phyloP scores from a whole-genome alignment of 108 stramenopile genomes.

The Bacterosira constricta region DNA sequence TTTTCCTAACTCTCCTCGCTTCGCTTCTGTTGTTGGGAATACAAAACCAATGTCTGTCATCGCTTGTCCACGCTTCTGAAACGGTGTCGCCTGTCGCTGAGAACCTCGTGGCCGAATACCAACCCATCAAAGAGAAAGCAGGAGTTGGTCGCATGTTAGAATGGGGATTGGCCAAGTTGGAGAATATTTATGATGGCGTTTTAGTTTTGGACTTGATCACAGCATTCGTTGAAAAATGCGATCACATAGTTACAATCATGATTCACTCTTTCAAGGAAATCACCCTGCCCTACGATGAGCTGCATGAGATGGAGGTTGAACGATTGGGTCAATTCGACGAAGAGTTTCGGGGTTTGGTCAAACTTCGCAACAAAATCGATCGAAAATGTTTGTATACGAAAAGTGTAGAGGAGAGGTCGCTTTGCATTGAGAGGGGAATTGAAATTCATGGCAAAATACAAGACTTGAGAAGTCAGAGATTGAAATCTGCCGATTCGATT shows the following conservation, averaged over 20 bases:
- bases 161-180: slow-evolving; percentile 43
- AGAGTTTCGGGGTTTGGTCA: slow-evolving; percentile 39
- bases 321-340: slow-evolving; percentile 29
- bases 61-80: no score
- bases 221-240: slow-evolving; percentile 37
- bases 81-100: neutral
- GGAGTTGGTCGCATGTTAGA: slow-evolving; percentile 21
- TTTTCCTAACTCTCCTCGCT: no score
- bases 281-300: slow-evolving; percentile 11
- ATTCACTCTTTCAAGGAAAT: slow-evolving; percentile 34
- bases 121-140: slow-evolving; percentile 3
- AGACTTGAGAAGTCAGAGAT: slow-evolving; percentile 18
- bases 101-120: slow-evolving; percentile 12
- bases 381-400: slow-evolving; percentile 22
- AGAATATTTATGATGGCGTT: slow-evolving; percentile 18
- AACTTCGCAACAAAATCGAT: slow-evolving; percentile 39
- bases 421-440: slow-evolving; percentile 40
- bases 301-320: slow-evolving; percentile 24
- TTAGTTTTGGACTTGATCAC: slow-evolving; percentile 24
- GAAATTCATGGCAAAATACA: slow-evolving; percentile 32
- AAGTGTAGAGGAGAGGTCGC: slow-evolving; percentile 28
- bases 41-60: no score
- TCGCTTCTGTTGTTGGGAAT: no score
- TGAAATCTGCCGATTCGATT: slow-evolving; percentile 20
- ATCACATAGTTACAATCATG: slow-evolving; percentile 25